phyloP scores from a whole-genome alignment of 2,329 filamentous ascomycete genomes.

The Hymenoscyphus occultus region DNA sequence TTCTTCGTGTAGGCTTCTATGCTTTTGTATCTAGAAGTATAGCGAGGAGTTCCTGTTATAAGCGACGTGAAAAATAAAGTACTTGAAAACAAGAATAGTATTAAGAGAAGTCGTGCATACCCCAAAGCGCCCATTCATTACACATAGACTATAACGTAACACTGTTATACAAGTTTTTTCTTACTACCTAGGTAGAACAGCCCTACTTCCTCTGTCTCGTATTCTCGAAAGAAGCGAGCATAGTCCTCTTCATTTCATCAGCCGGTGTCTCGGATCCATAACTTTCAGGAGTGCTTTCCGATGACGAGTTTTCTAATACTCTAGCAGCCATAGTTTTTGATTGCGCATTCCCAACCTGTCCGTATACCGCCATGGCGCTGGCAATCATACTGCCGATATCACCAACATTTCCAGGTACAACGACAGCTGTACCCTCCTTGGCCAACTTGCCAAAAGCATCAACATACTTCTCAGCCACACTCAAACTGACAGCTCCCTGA shows the following conservation, averaged over 20 bases:
- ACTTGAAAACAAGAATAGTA: too few species aligned
- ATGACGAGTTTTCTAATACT: slow-evolving; percentile 42
- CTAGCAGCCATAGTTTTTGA: slow-evolving; percentile 62
- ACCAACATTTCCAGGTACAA: slow-evolving; percentile 94
- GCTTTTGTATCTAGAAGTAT: background rate
- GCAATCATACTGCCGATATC: slow-evolving; percentile 97
- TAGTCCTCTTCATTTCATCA: slow-evolving; percentile 45
- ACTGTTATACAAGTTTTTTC: slow-evolving; percentile 21
- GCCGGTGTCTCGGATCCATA: slow-evolving; percentile 34
- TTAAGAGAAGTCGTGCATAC: too few species aligned
- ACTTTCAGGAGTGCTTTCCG: slow-evolving; percentile 24
- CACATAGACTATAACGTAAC: slow-evolving; percentile 16
- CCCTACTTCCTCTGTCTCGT: slow-evolving; percentile 32
- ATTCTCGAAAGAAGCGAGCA: slow-evolving; percentile 48
- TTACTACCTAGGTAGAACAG: slow-evolving; percentile 8
- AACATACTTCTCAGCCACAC: slow-evolving; percentile 95
- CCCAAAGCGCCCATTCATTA: slow-evolving; percentile 15
- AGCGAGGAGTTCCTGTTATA: background rate
- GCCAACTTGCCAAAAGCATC: slow-evolving; percentile 90
- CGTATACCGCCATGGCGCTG: slow-evolving; percentile 90
- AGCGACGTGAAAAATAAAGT: background rate
- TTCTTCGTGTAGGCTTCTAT: too few species aligned
- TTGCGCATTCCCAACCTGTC: slow-evolving; percentile 83
- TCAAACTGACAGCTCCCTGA: slow-evolving; percentile 79
- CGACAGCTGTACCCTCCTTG: slow-evolving; percentile 91